Conservation (phyloP, 495 filamentous ascomycete species). For the Aspergillus avenaceus region DNA sequence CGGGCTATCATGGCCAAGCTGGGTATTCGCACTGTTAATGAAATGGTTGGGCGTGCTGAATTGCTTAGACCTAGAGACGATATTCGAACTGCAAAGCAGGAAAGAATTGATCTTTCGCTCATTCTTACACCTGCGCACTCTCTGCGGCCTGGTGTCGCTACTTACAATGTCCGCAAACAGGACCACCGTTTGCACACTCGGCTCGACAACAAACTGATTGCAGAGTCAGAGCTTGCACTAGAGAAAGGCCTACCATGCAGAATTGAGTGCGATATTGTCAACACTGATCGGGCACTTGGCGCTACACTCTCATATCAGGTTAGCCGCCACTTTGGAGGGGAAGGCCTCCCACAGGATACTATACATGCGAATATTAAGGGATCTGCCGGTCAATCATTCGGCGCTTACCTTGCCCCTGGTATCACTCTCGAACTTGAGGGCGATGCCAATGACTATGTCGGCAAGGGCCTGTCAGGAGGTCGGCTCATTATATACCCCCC, state of each 20-base stretch:
- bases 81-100: conserved; percentile 80
- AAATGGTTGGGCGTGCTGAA: conserved; percentile 96
- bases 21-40: conserved; percentile 92
- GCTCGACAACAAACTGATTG: conserved; percentile 97
- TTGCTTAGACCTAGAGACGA: conserved; percentile 85
- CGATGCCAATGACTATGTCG: conserved; percentile 97
- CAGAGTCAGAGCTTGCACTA: conserved; percentile 92
- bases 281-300: conserved; percentile 93
- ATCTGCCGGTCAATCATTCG: conserved; percentile 98
- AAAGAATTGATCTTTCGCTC: conserved; percentile 90
- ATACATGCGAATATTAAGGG: conserved; percentile 97
- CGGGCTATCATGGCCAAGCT: conserved; percentile 97
- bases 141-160: conserved; percentile 92
- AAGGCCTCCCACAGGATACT: conserved; percentile 87
- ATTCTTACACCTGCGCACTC: conserved; percentile 96
- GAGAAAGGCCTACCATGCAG: conserved; percentile 94
- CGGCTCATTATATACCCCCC: conserved; percentile 96
- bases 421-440: conserved; percentile 96
- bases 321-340: conserved; percentile 87
- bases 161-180: conserved; percentile 98
- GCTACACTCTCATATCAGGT: conserved; percentile 97
- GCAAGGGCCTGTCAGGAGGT: conserved; percentile 94
- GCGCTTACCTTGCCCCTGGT: conserved; percentile 91
- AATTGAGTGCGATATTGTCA: conserved; percentile 97
- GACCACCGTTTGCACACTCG: conserved; percentile 91